Conservation (phyloP, 1,139 yeast species). For the Diutina neorugosa region DNA sequence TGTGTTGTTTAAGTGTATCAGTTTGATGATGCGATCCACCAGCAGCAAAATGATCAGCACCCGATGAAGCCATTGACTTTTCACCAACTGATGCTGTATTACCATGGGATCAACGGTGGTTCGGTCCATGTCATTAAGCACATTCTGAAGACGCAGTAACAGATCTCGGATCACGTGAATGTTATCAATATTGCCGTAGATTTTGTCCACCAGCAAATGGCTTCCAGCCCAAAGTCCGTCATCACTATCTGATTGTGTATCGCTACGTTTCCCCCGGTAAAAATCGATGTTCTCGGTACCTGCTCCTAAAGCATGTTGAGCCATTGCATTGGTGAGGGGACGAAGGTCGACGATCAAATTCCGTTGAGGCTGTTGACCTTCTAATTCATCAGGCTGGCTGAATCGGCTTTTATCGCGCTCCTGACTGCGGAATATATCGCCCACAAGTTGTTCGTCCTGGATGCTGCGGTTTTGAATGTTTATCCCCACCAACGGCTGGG, state of each 20-base stretch:
- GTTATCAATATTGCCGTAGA: conserved; percentile 85
- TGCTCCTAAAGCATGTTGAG: conserved; percentile 94
- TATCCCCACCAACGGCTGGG: conserved; percentile 89
- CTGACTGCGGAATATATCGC: conserved; percentile 53
- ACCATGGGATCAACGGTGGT: conserved; percentile 14
- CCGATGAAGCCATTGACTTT: conserved; percentile 74
- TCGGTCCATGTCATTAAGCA: conserved; percentile 59
- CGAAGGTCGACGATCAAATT: conserved; percentile 83
- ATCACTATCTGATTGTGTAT: conserved; percentile 6
- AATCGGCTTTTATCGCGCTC: conserved; percentile 17
- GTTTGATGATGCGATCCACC: conserved; percentile 66
- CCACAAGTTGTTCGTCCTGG: conserved; percentile 78
- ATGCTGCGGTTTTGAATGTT: conserved; percentile 72
- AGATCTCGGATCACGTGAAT: conserved; percentile 93
- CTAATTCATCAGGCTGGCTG: conserved; percentile 11
- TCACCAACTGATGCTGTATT: conserved; percentile 36
- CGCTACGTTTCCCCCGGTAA: conserved; percentile 33
- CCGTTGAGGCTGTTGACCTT: conserved; percentile 31
- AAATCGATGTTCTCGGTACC: conserved; percentile 91
- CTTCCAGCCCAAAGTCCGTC: background rate
- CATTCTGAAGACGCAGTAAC: conserved; percentile 46
- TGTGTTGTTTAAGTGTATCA: conserved; percentile 69
- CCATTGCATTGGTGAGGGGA: conserved; percentile 90
- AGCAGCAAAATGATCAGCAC: conserved; percentile 59
- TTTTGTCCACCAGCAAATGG: conserved; percentile 33